These are phyloP conservation scores for Erodium trifolium DNA, from an alignment of 441 rosid species.

Conservation along the genomic window DNA sequence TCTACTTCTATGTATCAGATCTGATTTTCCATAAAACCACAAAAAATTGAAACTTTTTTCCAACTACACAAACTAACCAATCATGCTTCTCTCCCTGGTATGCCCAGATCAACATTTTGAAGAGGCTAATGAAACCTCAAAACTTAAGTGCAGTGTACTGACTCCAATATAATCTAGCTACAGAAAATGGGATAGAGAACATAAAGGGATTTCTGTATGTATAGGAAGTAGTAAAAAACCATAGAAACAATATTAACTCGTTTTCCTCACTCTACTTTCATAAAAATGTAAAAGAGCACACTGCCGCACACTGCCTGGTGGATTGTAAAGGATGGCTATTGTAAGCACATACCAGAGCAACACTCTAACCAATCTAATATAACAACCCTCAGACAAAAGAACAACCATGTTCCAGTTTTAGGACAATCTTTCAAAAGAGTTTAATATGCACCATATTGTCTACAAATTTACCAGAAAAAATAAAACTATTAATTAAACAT, in stretches of 20 bases:
- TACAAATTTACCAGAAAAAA: background rate
- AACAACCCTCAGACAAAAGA: background rate
- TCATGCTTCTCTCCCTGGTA: background rate
- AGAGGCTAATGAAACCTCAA: background rate
- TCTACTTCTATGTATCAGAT: background rate
- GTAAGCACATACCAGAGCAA: background rate
- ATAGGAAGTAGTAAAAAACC: background rate
- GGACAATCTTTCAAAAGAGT: background rate
- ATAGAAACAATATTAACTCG: background rate
- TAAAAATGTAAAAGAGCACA: background rate
- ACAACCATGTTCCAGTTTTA: background rate
- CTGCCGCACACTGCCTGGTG: background rate
- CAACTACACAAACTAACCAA: background rate
- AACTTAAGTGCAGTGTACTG: background rate
- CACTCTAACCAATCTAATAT: background rate
- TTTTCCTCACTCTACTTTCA: background rate
- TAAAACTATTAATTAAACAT: background rate
- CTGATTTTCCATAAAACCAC: background rate
- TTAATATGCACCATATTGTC: background rate
- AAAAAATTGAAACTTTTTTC: background rate
- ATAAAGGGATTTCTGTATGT: background rate
- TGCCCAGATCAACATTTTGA: background rate
- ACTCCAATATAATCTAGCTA: background rate
- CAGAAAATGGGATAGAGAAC: background rate
- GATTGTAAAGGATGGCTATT: background rate